Percentiles rank a stretch among this genome's conserved stretches.
These are phyloP conservation scores for Alternaria solani DNA, from an alignment of 2,329 filamentous ascomycete genomes.

Conservation along the genomic window DNA sequence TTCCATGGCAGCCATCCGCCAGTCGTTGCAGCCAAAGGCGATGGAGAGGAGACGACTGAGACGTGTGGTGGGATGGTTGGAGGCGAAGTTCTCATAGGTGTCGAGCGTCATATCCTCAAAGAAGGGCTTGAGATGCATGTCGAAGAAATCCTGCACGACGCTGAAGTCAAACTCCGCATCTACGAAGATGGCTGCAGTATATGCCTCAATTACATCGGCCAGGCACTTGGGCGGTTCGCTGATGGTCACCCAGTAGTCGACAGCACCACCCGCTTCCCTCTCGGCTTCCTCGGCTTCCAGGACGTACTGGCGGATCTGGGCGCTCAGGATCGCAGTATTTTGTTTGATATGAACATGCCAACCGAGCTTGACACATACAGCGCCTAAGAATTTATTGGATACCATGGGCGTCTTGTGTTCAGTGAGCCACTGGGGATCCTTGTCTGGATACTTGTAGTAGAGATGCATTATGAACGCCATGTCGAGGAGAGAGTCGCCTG, in stretches of 20 bases:
- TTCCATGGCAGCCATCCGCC: slow-evolving; percentile 52
- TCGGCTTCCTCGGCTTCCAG: slow-evolving; percentile 65
- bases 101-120: slow-evolving; percentile 81
- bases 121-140: slow-evolving; percentile 74
- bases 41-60: slow-evolving; percentile 70
- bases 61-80: slow-evolving; percentile 80
- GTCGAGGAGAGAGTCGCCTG: slow-evolving; percentile 88
- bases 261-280: slow-evolving; percentile 57
- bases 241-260: slow-evolving; percentile 72
- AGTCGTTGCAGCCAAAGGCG: slow-evolving; percentile 71
- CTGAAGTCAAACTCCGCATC: slow-evolving; percentile 82
- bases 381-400: slow-evolving; percentile 91
- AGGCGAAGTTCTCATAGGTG: slow-evolving; percentile 82
- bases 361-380: slow-evolving; percentile 77
- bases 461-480: slow-evolving; percentile 85
- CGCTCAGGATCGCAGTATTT: slow-evolving; percentile 59
- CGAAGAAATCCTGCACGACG: slow-evolving; percentile 79
- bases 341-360: slow-evolving; percentile 76
- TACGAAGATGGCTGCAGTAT: slow-evolving; percentile 89
- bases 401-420: slow-evolving; percentile 99
- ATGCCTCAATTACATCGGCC: slow-evolving; percentile 87
- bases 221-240: slow-evolving; percentile 76
- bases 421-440: slow-evolving; percentile 94
- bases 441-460: slow-evolving; percentile 76
- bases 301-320: slow-evolving; percentile 63